A percentile compares a stretch with the other conserved stretches of the same genome.
These are phyloP conservation scores for Nakaseomyces delphensis DNA, from an alignment of 1,139 yeast genomes.

Conservation along the genomic window DNA sequence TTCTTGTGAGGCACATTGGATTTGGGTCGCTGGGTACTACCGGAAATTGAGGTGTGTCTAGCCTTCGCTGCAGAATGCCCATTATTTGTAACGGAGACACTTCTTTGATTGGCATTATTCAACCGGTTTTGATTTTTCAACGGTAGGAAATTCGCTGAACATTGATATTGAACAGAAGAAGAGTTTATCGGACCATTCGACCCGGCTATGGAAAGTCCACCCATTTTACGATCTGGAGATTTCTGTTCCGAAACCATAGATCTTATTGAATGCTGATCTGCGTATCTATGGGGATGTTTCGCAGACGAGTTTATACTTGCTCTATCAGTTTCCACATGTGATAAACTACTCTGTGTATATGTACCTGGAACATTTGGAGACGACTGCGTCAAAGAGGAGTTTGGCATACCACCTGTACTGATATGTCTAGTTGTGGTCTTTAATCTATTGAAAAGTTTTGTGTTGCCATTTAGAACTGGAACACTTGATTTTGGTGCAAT, in stretches of 20 bases:
- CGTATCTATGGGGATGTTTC: constrained; percentile 12
- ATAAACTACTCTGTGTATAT: constrained; percentile 1
- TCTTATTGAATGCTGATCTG: constrained; percentile 22
- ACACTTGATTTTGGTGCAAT: constrained; percentile 29
- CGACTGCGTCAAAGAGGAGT: constrained; percentile 5
- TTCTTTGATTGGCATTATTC: background rate
- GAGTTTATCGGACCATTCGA: background rate
- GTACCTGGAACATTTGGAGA: constrained; percentile 8
- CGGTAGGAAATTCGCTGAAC: constrained; percentile 2
- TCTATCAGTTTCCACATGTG: constrained; percentile 14
- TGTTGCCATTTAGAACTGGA: constrained; percentile 26
- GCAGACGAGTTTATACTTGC: constrained; percentile 18
- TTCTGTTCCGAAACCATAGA: constrained; percentile 21
- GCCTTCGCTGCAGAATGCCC: constrained; percentile 5
- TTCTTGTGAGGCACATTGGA: background rate
- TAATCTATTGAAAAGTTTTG: constrained; percentile 26
- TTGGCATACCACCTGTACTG: constrained; percentile 28
- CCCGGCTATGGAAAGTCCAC: constrained; percentile 8
- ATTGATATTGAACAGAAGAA: constrained; percentile 1
- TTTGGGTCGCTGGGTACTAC: constrained; percentile 9
- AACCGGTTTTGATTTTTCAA: background rate
- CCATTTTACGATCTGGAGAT: constrained; percentile 26
- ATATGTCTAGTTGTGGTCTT: constrained; percentile 28
- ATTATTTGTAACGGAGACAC: background rate
- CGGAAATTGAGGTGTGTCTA: constrained; percentile 11